Conservation (phyloP, 1,284 basidiomycete species). For the Peniophora sp. region DNA sequence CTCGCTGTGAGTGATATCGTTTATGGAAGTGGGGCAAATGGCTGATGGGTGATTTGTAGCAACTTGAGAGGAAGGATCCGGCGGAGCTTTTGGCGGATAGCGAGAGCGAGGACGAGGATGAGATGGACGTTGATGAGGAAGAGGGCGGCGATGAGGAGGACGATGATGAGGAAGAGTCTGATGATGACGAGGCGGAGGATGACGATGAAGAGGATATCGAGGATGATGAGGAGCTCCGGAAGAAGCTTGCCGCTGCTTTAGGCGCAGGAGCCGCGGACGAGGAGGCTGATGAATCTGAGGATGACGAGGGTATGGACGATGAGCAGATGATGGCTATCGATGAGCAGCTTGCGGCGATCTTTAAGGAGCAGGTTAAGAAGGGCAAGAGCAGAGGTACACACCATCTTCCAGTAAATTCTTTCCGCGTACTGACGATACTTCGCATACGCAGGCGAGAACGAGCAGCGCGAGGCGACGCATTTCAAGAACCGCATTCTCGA, state of each 20-base stretch:
- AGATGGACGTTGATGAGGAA: constrained; percentile 33
- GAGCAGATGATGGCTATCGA: constrained; percentile 98
- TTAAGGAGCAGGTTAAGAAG: constrained; percentile 58
- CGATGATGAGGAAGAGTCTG: constrained; percentile 26
- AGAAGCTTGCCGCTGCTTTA: constrained; percentile 73
- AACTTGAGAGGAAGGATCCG: constrained; percentile 73
- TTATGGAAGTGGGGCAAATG: not conserved
- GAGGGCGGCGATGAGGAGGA: constrained; percentile 27
- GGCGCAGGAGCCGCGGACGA: constrained; percentile 45
- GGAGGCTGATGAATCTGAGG: constrained; percentile 31
- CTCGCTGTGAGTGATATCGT: constrained; percentile 54
- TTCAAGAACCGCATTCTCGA: constrained; percentile 96
- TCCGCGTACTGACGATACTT: not conserved
- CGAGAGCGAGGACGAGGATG: constrained; percentile 30
- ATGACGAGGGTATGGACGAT: constrained; percentile 84
- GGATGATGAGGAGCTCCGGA: constrained; percentile 64
- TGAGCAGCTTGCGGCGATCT: constrained; percentile 86
- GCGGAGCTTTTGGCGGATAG: constrained; percentile 41
- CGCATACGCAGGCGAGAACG: constrained; percentile 44
- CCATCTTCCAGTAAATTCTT: constrained; percentile 12
- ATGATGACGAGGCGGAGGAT: constrained; percentile 30
- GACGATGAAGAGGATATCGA: constrained; percentile 38
- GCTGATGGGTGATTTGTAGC: constrained; percentile 38
- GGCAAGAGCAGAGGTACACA: constrained; percentile 53
- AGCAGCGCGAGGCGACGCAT: constrained; percentile 79